Base-by-base conservation (phyloP, 371 early-diverging fungal species). In the Mucor saturninus region DNA sequence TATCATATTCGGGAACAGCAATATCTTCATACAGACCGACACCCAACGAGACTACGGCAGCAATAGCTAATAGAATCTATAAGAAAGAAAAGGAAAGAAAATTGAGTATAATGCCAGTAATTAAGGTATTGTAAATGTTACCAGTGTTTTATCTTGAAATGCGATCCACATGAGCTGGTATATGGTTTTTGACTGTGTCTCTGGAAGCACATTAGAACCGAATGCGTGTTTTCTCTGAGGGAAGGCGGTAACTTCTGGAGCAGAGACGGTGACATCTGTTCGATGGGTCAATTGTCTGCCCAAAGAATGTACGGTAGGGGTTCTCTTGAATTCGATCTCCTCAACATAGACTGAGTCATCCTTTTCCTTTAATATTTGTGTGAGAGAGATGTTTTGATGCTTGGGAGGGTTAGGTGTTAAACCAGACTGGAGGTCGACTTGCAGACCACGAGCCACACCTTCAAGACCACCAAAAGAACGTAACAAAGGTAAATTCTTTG, bases 11-110 rank as follows among this genome's bases (percentile, higher is more conserved):
- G 8, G 67, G 54, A 13, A 74, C 64, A 7, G 80, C 78, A 26
- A 83, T 75, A 59, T 93, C 93, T 72, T 95, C 89, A 69, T 94
- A 95, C 37, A 97, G 72, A 14, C 97, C 97, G 14, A 94, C 83
- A 29, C 72, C 92, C 6, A 97, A 80, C 3, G 95, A 93, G 14
- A 95, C 86, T 11, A 94, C 62, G 7, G 97, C 93, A 11, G 96
- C 94, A 45, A 91, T 72, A 10, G 86, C 82, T 43, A 95, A 75
- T 10, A 95, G 71, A 29, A 95, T 89, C 83, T 56, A 62, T 60
- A 6, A 55, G 56, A 35, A 14, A n/a, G 3, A 1, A 21, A 21
- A 21, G 21, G 21, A 21, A 21, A 21, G 21, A 21, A 21, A 35
- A 35, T 35, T 35, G 35, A 35, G 8, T 35, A 35, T 6, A 35